Percentiles rank a stretch among this genome's conserved stretches.
Conservation (phyloP, 345 rosid genomes). For the Citrus medica region DNA sequence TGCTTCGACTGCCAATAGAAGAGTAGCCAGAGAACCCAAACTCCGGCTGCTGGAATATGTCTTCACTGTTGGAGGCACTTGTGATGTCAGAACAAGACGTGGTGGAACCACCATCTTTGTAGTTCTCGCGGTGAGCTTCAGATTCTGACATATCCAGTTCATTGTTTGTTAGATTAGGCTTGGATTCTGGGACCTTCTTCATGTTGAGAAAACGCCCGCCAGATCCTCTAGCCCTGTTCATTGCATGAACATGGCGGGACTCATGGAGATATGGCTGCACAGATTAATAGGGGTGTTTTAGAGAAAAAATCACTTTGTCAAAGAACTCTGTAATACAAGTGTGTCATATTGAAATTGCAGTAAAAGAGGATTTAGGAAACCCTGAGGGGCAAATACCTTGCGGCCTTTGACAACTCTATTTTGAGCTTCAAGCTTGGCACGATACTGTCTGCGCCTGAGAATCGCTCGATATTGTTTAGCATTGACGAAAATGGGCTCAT, state of each 20-base stretch:
- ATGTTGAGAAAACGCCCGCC: conserved; percentile 80
- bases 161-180: conserved; percentile 16
- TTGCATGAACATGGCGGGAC: conserved; percentile 85
- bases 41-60: conserved; percentile 43
- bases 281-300: neutral
- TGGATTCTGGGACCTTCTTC: conserved; percentile 48
- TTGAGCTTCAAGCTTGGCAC: conserved; percentile 84
- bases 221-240: conserved; percentile 75
- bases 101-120: conserved; percentile 38
- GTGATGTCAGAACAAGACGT: conserved; percentile 52
- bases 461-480: conserved; percentile 83
- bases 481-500: conserved; percentile 73
- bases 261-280: conserved; percentile 85
- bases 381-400: conserved; percentile 40
- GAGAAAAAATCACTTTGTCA: neutral
- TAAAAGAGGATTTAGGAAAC: neutral
- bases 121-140: conserved; percentile 27
- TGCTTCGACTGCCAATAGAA: conserved; percentile 23
- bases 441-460: conserved; percentile 72
- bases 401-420: conserved; percentile 62
- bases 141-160: conserved; percentile 32
- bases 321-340: neutral
- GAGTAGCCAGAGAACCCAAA: conserved; percentile 51
- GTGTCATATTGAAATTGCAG: neutral
- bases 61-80: conserved; percentile 38